A percentile compares a stretch with the other conserved stretches of the same genome.
phyloP scores from a whole-genome alignment of 768 basidiomycete species.

The Sarcomyxa edulis region DNA sequence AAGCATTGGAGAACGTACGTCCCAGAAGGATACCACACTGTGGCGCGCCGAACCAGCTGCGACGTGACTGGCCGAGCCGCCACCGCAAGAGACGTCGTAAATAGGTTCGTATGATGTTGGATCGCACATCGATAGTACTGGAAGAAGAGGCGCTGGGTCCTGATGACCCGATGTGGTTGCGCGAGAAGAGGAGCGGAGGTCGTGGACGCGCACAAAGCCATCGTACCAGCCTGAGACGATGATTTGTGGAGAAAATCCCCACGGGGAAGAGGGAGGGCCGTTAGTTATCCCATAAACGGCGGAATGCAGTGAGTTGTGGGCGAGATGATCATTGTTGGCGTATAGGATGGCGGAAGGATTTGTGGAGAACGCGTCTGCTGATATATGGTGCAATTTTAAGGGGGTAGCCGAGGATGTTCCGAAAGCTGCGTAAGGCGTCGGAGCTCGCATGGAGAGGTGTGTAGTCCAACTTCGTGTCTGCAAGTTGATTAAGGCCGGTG shows the following conservation, averaged over 20 bases:
- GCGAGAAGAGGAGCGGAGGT: slow-evolving; percentile 52
- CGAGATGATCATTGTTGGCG: slow-evolving; percentile 21
- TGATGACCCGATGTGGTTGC: slow-evolving; percentile 10
- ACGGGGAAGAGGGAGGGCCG: slow-evolving; percentile 56
- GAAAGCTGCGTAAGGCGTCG: slow-evolving; percentile 60
- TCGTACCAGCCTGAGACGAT: slow-evolving; percentile 83
- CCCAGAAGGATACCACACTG: slow-evolving; percentile 79
- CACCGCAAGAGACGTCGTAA: slow-evolving; percentile 72
- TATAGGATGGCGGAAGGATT: slow-evolving; percentile 46
- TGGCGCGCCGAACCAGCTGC: slow-evolving; percentile 77
- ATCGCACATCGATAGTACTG: slow-evolving; percentile 57
- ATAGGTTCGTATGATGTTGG: slow-evolving; percentile 70
- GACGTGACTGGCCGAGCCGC: slow-evolving; percentile 59
- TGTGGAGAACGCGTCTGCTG: slow-evolving; percentile 37
- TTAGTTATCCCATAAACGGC: slow-evolving; percentile 72
- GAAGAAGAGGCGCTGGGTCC: slow-evolving; percentile 35
- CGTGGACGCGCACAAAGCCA: slow-evolving; percentile 67
- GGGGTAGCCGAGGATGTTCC: slow-evolving; percentile 60
- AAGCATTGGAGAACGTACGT: slow-evolving; percentile 51
- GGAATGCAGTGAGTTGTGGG: slow-evolving; percentile 23
- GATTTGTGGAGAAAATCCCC: slow-evolving; percentile 68
- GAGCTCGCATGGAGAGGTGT: slow-evolving; percentile 45
- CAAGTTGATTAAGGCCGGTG: slow-evolving; percentile 34
- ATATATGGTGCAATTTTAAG: slow-evolving; percentile 51
- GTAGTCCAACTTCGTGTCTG: slow-evolving; percentile 57